A percentile compares a stretch with the other conserved stretches of the same genome.
These are phyloP conservation scores for Hydrangea macrophylla DNA, from an alignment of 148 eudicot species.

Conservation along the genomic window DNA sequence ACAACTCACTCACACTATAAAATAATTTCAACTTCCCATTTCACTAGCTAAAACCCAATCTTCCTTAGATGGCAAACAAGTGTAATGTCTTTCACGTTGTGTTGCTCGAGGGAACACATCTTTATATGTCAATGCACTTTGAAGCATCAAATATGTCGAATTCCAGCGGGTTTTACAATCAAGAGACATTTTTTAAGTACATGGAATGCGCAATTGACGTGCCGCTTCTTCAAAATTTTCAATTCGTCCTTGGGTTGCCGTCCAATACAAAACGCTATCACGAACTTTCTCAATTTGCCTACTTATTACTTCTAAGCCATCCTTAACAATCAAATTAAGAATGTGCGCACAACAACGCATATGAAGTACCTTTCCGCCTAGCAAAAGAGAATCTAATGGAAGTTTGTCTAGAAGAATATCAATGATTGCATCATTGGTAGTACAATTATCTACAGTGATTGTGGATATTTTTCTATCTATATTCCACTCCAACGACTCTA, in stretches of 20 bases:
- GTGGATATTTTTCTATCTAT: background rate
- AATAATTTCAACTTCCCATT: too few species aligned
- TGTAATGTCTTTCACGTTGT: background rate
- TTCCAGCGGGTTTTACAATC: background rate
- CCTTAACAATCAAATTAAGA: background rate
- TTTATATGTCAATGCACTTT: background rate
- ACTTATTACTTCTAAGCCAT: too few species aligned
- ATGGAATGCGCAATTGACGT: background rate
- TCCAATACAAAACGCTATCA: background rate
- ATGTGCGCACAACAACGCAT: background rate
- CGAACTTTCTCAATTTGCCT: too few species aligned
- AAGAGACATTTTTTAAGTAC: too few species aligned
- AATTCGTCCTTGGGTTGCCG: too few species aligned
- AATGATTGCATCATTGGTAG: constrained; percentile 4
- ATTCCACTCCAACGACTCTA: constrained; percentile 17
- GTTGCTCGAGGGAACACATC: background rate
- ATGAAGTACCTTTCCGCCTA: background rate
- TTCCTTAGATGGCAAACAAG: background rate
- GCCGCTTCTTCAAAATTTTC: background rate
- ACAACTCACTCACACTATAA: too few species aligned
- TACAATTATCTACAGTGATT: background rate
- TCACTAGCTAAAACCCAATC: too few species aligned
- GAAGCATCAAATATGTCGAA: background rate
- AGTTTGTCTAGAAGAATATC: background rate
- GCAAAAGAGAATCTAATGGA: background rate